Conservation (phyloP, 805 yeast genomes). For the Candida tallmaniae region DNA sequence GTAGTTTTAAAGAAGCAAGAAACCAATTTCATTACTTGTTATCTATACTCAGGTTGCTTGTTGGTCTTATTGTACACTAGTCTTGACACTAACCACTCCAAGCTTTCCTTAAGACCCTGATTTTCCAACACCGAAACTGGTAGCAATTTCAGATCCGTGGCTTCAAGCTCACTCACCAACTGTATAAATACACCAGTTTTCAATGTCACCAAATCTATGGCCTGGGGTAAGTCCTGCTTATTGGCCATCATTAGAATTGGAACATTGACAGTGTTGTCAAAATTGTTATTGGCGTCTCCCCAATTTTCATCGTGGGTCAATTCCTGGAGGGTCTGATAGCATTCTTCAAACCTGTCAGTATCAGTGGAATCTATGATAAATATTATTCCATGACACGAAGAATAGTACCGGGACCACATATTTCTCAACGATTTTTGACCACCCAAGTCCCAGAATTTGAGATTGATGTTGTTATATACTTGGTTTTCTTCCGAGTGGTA, state of each 20-base stretch:
- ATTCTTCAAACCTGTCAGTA: conserved; percentile 75
- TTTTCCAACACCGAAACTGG: conserved; percentile 85
- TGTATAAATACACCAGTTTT: conserved; percentile 78
- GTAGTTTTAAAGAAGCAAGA: too few species aligned
- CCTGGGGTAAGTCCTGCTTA: conserved; percentile 71
- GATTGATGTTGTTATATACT: conserved; percentile 37
- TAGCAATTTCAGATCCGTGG: conserved; percentile 84
- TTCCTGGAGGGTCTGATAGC: conserved; percentile 58
- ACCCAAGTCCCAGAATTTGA: conserved; percentile 95
- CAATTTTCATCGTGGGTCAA: conserved; percentile 44
- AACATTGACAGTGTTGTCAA: conserved; percentile 46
- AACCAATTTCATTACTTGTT: conserved; percentile 6
- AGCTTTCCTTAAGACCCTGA: conserved; percentile 80
- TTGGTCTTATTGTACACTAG: conserved; percentile 61
- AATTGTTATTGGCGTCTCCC: conserved; percentile 16
- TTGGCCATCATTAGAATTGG: conserved; percentile 95
- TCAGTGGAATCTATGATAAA: conserved; percentile 93
- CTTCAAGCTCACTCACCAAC: conserved; percentile 79
- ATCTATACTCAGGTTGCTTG: conserved; percentile 53
- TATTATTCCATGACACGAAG: conserved; percentile 84
- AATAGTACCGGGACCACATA: conserved; percentile 85
- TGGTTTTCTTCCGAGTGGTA: conserved; percentile 18
- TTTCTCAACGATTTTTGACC: conserved; percentile 84
- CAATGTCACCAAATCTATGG: conserved; percentile 48
- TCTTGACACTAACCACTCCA: conserved; percentile 82